A percentile compares a stretch with the other conserved stretches of the same genome.
These are phyloP conservation scores for Kluyveromyces wickerhamii DNA, from an alignment of 805 yeast genomes.

Conservation along the genomic window DNA sequence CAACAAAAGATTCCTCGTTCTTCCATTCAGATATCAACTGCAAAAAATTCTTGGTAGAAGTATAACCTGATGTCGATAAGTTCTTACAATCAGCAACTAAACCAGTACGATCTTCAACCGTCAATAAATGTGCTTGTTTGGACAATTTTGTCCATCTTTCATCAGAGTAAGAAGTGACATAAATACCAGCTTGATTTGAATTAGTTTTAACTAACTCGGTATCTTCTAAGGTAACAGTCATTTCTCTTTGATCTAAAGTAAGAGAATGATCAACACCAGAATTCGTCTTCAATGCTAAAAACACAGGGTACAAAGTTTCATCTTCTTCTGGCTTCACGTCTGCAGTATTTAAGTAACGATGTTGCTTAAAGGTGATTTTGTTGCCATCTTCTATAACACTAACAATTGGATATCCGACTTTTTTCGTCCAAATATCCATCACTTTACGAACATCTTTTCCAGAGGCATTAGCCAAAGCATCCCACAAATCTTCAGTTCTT, in stretches of 20 bases:
- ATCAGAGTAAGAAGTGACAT: slow-evolving; percentile 61
- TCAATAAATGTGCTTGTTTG: slow-evolving; percentile 44
- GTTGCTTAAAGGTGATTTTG: slow-evolving; percentile 52
- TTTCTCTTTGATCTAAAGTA: slow-evolving; percentile 45
- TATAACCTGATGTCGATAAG: slow-evolving; percentile 61
- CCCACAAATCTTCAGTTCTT: slow-evolving; percentile 70
- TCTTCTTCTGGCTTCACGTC: slow-evolving; percentile 74
- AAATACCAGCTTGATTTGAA: slow-evolving; percentile 67
- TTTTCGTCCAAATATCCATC: slow-evolving; percentile 76
- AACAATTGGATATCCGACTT: slow-evolving; percentile 71
- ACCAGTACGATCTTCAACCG: slow-evolving; percentile 73
- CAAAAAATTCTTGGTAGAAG: slow-evolving; percentile 53
- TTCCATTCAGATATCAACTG: slow-evolving; percentile 54
- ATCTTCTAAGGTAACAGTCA: slow-evolving; percentile 36
- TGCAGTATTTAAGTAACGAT: slow-evolving; percentile 68
- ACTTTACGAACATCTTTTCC: slow-evolving; percentile 65
- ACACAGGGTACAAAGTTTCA: slow-evolving; percentile 58
- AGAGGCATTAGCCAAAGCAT: slow-evolving; percentile 56
- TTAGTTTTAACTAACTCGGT: slow-evolving; percentile 57
- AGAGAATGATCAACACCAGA: slow-evolving; percentile 53
- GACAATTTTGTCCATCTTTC: slow-evolving; percentile 67
- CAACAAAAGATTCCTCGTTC: slow-evolving; percentile 52
- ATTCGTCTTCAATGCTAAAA: slow-evolving; percentile 52
- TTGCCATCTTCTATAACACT: slow-evolving; percentile 51
- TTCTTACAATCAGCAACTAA: slow-evolving; percentile 74